Percentiles rank a stretch among this genome's conserved stretches.
These are phyloP conservation scores for Seiridium cupressi DNA, from an alignment of 2,329 filamentous ascomycete species.

Conservation along the genomic window DNA sequence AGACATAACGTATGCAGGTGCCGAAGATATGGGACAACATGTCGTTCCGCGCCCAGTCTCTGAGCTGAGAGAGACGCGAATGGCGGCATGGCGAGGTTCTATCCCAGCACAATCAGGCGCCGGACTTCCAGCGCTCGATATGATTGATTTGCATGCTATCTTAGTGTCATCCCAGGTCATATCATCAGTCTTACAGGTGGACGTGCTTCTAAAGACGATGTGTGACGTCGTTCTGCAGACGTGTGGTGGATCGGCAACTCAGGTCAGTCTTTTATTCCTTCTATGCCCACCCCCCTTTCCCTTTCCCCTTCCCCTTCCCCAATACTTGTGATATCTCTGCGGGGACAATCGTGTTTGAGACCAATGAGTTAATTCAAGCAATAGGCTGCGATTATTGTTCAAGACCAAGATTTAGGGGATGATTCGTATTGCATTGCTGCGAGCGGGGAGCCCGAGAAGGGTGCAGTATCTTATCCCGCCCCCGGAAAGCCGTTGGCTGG, in stretches of 20 bases:
- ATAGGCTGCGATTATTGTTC: constrained; percentile 68
- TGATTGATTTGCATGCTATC: constrained; percentile 79
- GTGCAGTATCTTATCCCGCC: constrained; percentile 64
- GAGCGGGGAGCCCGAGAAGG: constrained; percentile 68
- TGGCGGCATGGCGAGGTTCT: constrained; percentile 62
- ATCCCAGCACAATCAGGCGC: constrained; percentile 54
- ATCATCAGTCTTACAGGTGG: constrained; percentile 73
- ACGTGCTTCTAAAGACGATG: constrained; percentile 76
- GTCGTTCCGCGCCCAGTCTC: constrained; percentile 36
- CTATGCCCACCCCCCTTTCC: background rate
- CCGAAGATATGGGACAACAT: constrained; percentile 36
- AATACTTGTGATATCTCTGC: too few relatives aligned
- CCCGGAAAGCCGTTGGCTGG: constrained; percentile 63
- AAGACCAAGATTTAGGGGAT: constrained; percentile 59
- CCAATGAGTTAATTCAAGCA: background rate
- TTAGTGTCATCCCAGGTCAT: constrained; percentile 77
- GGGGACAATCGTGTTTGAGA: too few relatives aligned
- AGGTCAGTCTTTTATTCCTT: constrained; percentile 24
- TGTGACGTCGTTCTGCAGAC: constrained; percentile 78
- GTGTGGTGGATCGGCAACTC: constrained; percentile 67
- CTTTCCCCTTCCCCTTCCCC: background rate
- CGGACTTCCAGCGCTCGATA: constrained; percentile 72
- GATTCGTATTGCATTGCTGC: constrained; percentile 71
- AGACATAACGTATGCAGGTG: constrained; percentile 54
- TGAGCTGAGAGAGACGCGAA: constrained; percentile 55